A percentile compares a stretch with the other conserved stretches of the same genome.
phyloP scores from a whole-genome alignment of 768 basidiomycete genomes.

The Coprinopsis cinerea region DNA sequence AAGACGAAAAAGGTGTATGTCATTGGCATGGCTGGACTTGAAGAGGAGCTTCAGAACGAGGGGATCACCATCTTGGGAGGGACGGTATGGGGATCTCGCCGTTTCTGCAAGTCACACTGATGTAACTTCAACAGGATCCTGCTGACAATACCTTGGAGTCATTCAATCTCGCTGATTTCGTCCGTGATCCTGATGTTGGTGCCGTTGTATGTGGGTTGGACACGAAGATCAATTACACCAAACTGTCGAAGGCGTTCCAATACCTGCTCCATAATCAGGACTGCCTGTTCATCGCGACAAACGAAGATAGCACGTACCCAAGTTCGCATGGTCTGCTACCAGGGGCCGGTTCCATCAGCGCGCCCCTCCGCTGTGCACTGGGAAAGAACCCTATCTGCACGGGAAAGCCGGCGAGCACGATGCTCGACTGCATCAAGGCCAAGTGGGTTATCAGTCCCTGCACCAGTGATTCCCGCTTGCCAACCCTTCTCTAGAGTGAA shows the following conservation, averaged over 20 bases:
- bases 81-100: conserved; percentile 44
- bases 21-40: conserved; percentile 85
- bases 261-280: conserved; percentile 78
- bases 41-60: conserved; percentile 89
- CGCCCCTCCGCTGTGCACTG: conserved; percentile 71
- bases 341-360: conserved; percentile 80
- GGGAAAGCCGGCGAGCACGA: conserved; percentile 86
- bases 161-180: conserved; percentile 66
- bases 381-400: conserved; percentile 69
- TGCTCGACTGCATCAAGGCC: conserved; percentile 88
- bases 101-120: background rate
- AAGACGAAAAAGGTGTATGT: conserved; percentile 94
- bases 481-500: conserved; percentile 49
- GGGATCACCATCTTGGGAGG: conserved; percentile 80
- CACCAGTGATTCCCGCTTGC: conserved; percentile 10
- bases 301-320: conserved; percentile 91
- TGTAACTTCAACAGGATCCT: conserved; percentile 55
- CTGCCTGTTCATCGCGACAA: conserved; percentile 85
- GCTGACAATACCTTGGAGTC: conserved; percentile 70
- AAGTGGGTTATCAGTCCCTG: conserved; percentile 31
- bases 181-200: conserved; percentile 67
- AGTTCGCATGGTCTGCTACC: conserved; percentile 66
- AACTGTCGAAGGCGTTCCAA: conserved; percentile 87
- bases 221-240: conserved; percentile 84
- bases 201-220: conserved; percentile 96